A percentile compares a stretch with the other conserved stretches of the same genome.
phyloP scores from a whole-genome alignment of 805 yeast species.

The Nakazawaea populi region DNA sequence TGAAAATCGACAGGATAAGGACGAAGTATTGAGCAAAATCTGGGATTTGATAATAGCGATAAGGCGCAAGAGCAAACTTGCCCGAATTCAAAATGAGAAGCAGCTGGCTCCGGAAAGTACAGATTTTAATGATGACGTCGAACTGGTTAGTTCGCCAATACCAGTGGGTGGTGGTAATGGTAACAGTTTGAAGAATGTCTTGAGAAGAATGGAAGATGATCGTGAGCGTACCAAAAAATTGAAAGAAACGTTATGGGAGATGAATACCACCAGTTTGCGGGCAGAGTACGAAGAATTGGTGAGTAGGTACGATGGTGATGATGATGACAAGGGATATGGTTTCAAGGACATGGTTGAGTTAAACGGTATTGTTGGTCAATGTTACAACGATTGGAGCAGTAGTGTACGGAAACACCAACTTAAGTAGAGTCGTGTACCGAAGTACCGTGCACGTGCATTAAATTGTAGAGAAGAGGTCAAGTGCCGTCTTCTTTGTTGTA shows the following conservation, averaged over 20 bases:
- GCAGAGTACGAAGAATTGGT: conserved; percentile 45
- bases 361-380: conserved; percentile 45
- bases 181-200: conserved; percentile 38
- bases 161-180: no score
- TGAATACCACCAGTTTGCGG: conserved; percentile 34
- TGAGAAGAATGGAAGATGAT: conserved; percentile 85
- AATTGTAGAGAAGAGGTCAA: no score
- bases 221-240: conserved; percentile 84
- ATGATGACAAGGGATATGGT: conserved; percentile 32
- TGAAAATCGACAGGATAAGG: conserved; percentile 9
- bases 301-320: conserved; percentile 38
- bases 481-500: no score
- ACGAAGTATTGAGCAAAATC: conserved; percentile 24
- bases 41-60: conserved; percentile 44
- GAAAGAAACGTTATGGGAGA: conserved; percentile 77
- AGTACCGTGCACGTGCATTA: neutral
- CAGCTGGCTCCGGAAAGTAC: conserved; percentile 24
- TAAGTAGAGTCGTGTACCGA: neutral
- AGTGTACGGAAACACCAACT: neutral
- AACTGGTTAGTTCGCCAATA: no score
- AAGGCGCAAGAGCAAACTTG: conserved; percentile 46
- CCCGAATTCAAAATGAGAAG: conserved; percentile 33
- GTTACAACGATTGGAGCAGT: conserved; percentile 30
- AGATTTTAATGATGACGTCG: conserved; percentile 10
- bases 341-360: conserved; percentile 47